Conservation (phyloP, 2,329 filamentous ascomycete genomes). For the Fusarium ambrosium region DNA sequence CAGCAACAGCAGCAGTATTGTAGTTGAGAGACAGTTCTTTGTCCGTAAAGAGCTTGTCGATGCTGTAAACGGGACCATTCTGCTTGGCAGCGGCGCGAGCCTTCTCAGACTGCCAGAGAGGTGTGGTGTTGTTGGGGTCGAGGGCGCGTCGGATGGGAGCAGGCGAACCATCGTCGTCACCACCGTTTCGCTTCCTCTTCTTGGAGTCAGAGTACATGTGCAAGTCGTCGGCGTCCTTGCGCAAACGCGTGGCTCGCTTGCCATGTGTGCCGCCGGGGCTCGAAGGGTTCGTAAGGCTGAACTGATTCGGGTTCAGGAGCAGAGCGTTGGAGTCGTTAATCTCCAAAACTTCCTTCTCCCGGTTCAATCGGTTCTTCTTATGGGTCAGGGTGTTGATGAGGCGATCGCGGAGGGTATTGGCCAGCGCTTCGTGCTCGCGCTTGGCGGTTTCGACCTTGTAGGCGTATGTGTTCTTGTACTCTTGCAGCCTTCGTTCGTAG, state of each 20-base stretch:
- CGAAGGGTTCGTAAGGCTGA: conserved; percentile 73
- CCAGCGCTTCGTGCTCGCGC: conserved; percentile 71
- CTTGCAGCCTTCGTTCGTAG: conserved; percentile 72
- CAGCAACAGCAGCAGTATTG: conserved; percentile 72
- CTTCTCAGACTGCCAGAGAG: conserved; percentile 74
- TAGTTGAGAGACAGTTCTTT: conserved; percentile 77
- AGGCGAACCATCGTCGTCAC: conserved; percentile 74
- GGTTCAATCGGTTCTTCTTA: conserved; percentile 74
- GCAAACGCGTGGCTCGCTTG: conserved; percentile 73
- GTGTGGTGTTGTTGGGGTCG: conserved; percentile 70
- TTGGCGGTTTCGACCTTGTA: conserved; percentile 74
- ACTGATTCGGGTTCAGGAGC: conserved; percentile 77
- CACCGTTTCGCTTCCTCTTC: conserved; percentile 72
- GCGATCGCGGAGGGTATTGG: conserved; percentile 74
- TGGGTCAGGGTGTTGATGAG: conserved; percentile 74
- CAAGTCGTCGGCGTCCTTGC: conserved; percentile 72
- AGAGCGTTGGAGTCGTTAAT: conserved; percentile 76
- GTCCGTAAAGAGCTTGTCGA: conserved; percentile 79
- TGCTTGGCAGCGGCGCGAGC: conserved; percentile 66
- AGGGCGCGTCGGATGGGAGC: conserved; percentile 68
- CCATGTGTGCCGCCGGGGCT: conserved; percentile 74
- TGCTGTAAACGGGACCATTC: conserved; percentile 72
- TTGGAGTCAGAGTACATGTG: conserved; percentile 67
- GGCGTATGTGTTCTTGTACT: conserved; percentile 70
- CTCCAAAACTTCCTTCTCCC: conserved; percentile 77